Conservation (phyloP, 2,329 filamentous ascomycete genomes). For the Alternaria solani region DNA sequence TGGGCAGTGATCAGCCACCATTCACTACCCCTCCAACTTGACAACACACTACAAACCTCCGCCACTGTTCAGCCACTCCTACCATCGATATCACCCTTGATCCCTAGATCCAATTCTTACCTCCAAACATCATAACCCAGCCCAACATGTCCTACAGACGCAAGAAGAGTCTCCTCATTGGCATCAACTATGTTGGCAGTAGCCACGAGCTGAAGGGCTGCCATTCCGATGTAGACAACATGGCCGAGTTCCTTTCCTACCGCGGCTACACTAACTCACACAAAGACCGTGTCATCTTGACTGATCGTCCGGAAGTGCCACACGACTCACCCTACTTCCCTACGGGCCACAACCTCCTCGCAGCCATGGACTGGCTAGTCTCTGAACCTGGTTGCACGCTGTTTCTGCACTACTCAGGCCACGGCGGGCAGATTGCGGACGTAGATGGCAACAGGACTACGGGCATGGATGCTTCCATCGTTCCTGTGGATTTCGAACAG, state of each 20-base stretch:
- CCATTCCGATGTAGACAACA: slow-evolving; percentile 60
- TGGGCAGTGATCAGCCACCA: slow-evolving; percentile 24
- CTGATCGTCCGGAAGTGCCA: slow-evolving; percentile 49
- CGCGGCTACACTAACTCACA: slow-evolving; percentile 54
- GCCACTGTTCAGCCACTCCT: slow-evolving; percentile 3
- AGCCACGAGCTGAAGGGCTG: slow-evolving; percentile 58
- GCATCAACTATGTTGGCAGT: slow-evolving; percentile 61
- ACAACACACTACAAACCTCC: background rate
- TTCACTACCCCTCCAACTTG: slow-evolving; percentile 35
- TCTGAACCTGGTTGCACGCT: slow-evolving; percentile 60
- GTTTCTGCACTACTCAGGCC: slow-evolving; percentile 68
- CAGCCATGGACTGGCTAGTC: slow-evolving; percentile 67
- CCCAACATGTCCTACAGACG: slow-evolving; percentile 31
- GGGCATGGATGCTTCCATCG: slow-evolving; percentile 60
- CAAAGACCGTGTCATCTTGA: slow-evolving; percentile 56
- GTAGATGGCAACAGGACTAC: slow-evolving; percentile 50
- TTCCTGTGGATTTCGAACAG: slow-evolving; percentile 62
- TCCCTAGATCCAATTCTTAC: background rate
- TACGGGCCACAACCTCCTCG: slow-evolving; percentile 56
- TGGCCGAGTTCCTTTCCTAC: slow-evolving; percentile 56
- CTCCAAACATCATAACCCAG: background rate
- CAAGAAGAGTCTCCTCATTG: slow-evolving; percentile 61
- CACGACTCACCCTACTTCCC: slow-evolving; percentile 48
- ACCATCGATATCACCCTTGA: background rate
- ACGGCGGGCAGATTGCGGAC: slow-evolving; percentile 63